Conservation (phyloP, 140 eudicot genomes). For the Bidens hawaiensis region DNA sequence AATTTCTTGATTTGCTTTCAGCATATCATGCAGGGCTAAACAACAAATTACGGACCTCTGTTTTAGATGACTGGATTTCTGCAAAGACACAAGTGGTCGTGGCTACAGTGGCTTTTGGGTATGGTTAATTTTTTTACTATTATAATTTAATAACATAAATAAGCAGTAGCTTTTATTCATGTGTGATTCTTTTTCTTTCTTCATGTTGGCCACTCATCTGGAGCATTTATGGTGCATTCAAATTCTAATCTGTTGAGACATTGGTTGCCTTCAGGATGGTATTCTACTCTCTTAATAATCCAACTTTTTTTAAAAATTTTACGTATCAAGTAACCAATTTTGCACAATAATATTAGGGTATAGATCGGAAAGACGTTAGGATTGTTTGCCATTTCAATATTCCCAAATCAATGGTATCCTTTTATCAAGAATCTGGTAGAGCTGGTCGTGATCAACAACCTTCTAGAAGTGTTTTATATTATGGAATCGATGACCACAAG, state of each 20-base stretch:
- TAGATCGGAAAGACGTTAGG: constrained; percentile 91
- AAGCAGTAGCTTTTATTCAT: constrained; percentile 8
- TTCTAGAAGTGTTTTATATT: constrained; percentile 73
- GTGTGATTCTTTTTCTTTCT: constrained; percentile 6
- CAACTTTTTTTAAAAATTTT: neutral
- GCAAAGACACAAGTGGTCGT: constrained; percentile 85
- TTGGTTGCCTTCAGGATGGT: constrained; percentile 76
- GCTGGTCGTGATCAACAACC: constrained; percentile 98
- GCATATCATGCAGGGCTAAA: constrained; percentile 98
- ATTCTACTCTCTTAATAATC: constrained; percentile 30
- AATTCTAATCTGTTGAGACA: constrained; percentile 19
- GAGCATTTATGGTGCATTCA: constrained; percentile 40
- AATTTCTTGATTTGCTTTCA: constrained; percentile 24
- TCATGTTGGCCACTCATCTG: constrained; percentile 26
- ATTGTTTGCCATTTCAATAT: constrained; percentile 91
- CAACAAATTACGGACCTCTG: constrained; percentile 76
- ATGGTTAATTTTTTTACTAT: constrained; percentile 22
- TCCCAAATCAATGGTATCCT: constrained; percentile 96
- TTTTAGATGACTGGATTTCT: constrained; percentile 91
- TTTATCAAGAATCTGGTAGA: constrained; percentile 99
- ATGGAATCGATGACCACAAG: constrained; percentile 86
- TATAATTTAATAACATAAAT: constrained; percentile 9
- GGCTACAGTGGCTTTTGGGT: constrained; percentile 99
- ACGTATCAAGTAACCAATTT: constrained; percentile 6
- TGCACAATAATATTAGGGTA: constrained; percentile 56